Conservation (phyloP, 495 filamentous ascomycete genomes). For the Massariosphaeria phaeospora region DNA sequence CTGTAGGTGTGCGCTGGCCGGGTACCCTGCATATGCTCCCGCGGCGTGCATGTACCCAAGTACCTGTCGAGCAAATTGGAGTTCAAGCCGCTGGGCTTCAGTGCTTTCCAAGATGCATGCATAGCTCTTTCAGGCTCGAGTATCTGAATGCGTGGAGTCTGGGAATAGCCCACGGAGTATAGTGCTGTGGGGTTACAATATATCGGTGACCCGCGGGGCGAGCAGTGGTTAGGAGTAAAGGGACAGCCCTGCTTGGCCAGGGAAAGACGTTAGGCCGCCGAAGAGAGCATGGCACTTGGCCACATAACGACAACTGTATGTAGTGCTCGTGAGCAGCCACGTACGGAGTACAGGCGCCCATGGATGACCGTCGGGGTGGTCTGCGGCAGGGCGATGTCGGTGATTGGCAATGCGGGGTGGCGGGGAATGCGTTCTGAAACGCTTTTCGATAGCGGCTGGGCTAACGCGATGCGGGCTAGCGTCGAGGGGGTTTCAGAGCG, state of each 20-base stretch:
- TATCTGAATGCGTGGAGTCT: no score
- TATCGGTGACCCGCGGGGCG: no score
- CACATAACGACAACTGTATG: no score
- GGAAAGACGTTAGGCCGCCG: no score
- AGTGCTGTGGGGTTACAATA: no score
- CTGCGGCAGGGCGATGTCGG: neutral
- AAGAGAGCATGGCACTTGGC: no score
- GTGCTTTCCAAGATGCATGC: neutral
- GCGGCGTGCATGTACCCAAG: neutral
- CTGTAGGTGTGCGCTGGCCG: constrained; percentile 29
- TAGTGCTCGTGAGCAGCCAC: no score
- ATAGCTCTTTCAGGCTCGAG: neutral
- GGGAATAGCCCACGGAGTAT: no score
- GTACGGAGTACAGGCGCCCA: no score
- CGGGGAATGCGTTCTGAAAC: constrained; percentile 21
- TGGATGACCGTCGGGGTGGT: no score
- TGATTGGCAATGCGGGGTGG: constrained; percentile 23
- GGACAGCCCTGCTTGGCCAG: no score
- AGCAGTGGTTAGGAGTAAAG: no score
- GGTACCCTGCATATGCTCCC: constrained; percentile 8
- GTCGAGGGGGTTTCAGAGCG: constrained; percentile 25
- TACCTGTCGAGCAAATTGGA: constrained; percentile 13
- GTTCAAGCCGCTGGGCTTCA: constrained; percentile 1
- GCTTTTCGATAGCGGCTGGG: constrained; percentile 2
- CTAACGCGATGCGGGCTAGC: neutral